Percentiles rank a stretch among this genome's conserved stretches.
Evolutionary conservation across 1,284 basidiomycete genomes (phyloP).

Genomic region (Ustanciosporium gigantosporum): DNA sequence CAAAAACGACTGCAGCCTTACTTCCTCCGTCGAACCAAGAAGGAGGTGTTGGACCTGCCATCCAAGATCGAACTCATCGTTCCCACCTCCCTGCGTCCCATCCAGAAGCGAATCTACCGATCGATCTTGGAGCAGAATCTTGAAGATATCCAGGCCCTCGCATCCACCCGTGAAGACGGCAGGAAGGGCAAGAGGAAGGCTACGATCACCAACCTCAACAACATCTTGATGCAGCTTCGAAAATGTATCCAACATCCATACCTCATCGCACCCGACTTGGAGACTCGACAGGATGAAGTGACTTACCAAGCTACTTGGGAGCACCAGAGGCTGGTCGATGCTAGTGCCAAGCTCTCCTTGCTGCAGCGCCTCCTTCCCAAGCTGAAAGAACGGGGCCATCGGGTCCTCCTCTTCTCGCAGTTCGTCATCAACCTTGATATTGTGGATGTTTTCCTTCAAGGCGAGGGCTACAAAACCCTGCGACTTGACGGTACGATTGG

Average conservation of each 20-base stretch:
- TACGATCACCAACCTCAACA: conserved; percentile 43
- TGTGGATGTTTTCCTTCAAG: conserved; percentile 58
- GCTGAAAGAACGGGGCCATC: conserved; percentile 58
- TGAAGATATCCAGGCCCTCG: conserved; percentile 47
- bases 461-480: conserved; percentile 56
- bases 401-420: conserved; percentile 55
- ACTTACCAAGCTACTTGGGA: conserved; percentile 69
- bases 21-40: conserved; percentile 88
- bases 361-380: conserved; percentile 58
- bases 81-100: conserved; percentile 81
- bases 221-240: conserved; percentile 56
- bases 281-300: conserved; percentile 65
- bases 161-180: conserved; percentile 14
- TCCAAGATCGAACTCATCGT: conserved; percentile 81
- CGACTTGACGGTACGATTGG: conserved; percentile 49
- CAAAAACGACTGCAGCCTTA: conserved; percentile 81
- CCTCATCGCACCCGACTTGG: conserved; percentile 78
- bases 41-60: conserved; percentile 86
- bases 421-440: conserved; percentile 61
- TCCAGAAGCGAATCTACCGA: conserved; percentile 88
- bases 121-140: conserved; percentile 40
- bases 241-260: conserved; percentile 65
- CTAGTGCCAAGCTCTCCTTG: conserved; percentile 72
- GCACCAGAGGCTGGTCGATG: conserved; percentile 79
- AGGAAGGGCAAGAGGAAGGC: conserved; percentile 25